Conservation (phyloP, 495 filamentous ascomycete species). For the Durotheca rogersii region DNA sequence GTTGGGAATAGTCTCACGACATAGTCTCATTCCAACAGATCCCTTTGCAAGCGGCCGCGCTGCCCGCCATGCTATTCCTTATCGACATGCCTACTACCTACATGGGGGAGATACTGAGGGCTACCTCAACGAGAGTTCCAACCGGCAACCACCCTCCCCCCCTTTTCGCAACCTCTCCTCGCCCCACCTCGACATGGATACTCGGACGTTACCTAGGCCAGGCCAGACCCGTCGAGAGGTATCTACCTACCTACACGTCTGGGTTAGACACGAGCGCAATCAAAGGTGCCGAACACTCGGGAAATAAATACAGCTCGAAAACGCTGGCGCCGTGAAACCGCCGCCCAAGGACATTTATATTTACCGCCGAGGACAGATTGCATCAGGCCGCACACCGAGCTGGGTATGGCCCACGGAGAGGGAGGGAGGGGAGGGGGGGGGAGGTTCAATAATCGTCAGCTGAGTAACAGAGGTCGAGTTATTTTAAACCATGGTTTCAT, state of each 20-base stretch:
- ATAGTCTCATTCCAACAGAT: constrained; percentile 23
- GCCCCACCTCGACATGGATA: constrained; percentile 7
- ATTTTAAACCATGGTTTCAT: not conserved
- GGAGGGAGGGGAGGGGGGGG: no score
- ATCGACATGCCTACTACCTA: not conserved
- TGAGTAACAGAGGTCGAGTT: not conserved
- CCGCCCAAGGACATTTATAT: constrained; percentile 1
- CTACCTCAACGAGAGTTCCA: constrained; percentile 9
- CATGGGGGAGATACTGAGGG: not conserved
- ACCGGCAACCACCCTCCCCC: constrained; percentile 25
- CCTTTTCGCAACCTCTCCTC: constrained; percentile 9
- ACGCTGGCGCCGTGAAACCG: constrained; percentile 24
- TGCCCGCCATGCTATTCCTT: constrained; percentile 9
- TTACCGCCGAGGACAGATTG: no score
- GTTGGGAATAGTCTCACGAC: constrained; percentile 25
- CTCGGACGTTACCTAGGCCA: not conserved
- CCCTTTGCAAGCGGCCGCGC: constrained; percentile 16
- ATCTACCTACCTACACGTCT: no score
- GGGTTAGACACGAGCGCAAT: constrained; percentile 2
- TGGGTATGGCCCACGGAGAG: no score
- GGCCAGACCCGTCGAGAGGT: not conserved
- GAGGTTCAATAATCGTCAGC: no score
- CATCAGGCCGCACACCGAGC: no score
- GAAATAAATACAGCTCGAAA: constrained; percentile 13
- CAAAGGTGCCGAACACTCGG: constrained; percentile 12